A percentile compares a stretch with the other conserved stretches of the same genome.
These are phyloP conservation scores for Lablab purpureus DNA, from an alignment of 306 rosid genomes.

Conservation along the genomic window DNA sequence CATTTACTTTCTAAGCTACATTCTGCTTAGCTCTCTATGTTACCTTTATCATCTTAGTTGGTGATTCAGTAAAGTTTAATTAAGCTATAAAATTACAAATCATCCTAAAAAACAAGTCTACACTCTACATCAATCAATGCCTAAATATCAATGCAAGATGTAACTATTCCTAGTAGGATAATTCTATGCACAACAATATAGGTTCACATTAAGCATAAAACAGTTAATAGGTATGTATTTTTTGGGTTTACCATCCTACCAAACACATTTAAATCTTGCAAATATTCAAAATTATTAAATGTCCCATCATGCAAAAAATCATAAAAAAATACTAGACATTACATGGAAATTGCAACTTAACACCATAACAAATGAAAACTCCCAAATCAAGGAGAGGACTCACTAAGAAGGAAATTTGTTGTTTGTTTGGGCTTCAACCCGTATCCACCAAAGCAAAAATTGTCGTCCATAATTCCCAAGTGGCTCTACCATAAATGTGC, in stretches of 20 bases:
- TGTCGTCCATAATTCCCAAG: constrained; percentile 97
- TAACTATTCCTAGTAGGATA: constrained; percentile 39
- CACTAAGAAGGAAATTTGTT: constrained; percentile 96
- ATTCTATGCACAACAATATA: background rate
- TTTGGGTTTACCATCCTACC: background rate
- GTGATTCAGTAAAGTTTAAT: constrained; percentile 24
- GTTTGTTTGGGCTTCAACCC: constrained; percentile 98
- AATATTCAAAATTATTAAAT: constrained; percentile 7
- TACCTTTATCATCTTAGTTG: constrained; percentile 19
- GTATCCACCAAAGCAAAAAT: constrained; percentile 94
- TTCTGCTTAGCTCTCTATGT: constrained; percentile 20
- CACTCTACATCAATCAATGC: background rate
- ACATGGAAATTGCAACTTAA: constrained; percentile 8
- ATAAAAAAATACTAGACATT: background rate
- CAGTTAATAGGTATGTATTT: background rate
- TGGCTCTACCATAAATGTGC: constrained; percentile 81
- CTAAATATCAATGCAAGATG: constrained; percentile 27
- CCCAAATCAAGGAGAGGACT: constrained; percentile 43
- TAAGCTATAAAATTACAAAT: constrained; percentile 38
- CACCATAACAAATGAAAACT: background rate
- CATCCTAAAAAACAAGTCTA: constrained; percentile 7
- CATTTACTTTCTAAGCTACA: constrained; percentile 11
- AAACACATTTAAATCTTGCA: constrained; percentile 14
- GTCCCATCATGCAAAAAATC: background rate
- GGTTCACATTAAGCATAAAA: constrained; percentile 2